These are phyloP conservation scores for Iberis pinnata DNA, from an alignment of 345 rosid species.

Conservation along the genomic window DNA sequence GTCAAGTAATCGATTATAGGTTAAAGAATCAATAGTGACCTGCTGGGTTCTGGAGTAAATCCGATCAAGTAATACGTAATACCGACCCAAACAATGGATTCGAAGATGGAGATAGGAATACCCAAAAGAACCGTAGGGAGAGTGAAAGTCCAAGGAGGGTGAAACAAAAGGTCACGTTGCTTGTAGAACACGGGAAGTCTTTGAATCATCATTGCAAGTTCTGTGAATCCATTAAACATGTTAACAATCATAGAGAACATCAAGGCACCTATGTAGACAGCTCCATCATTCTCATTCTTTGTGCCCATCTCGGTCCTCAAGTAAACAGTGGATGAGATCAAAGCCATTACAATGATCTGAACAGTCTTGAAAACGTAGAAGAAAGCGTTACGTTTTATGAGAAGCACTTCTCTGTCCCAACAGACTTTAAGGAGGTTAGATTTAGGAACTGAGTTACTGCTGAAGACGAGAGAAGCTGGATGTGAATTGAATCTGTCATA, in stretches of 20 bases:
- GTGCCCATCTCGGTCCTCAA: slow-evolving; percentile 53
- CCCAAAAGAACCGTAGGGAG: slow-evolving; percentile 59
- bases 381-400: slow-evolving; percentile 60
- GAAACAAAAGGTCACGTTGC: slow-evolving; percentile 83
- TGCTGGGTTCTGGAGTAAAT: slow-evolving; percentile 66
- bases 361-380: slow-evolving; percentile 64
- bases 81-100: slow-evolving; percentile 56
- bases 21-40: slow-evolving; percentile 33
- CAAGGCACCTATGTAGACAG: slow-evolving; percentile 41
- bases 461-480: slow-evolving; percentile 62
- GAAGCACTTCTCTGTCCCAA: slow-evolving; percentile 73
- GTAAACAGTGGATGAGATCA: slow-evolving; percentile 55
- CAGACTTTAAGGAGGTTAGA: slow-evolving; percentile 67
- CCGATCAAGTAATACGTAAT: slow-evolving; percentile 67
- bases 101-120: slow-evolving; percentile 64
- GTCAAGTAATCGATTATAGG: background rate
- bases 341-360: slow-evolving; percentile 56
- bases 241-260: slow-evolving; percentile 48
- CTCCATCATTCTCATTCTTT: slow-evolving; percentile 47
- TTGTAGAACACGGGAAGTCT: slow-evolving; percentile 90
- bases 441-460: slow-evolving; percentile 47
- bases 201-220: slow-evolving; percentile 57
- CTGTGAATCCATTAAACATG: slow-evolving; percentile 86
- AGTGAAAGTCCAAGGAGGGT: slow-evolving; percentile 83
- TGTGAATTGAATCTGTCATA: slow-evolving; percentile 59